Base-by-base conservation (phyloP, 176 grass and related monocot species). In the Zoysia pacifica region DNA sequence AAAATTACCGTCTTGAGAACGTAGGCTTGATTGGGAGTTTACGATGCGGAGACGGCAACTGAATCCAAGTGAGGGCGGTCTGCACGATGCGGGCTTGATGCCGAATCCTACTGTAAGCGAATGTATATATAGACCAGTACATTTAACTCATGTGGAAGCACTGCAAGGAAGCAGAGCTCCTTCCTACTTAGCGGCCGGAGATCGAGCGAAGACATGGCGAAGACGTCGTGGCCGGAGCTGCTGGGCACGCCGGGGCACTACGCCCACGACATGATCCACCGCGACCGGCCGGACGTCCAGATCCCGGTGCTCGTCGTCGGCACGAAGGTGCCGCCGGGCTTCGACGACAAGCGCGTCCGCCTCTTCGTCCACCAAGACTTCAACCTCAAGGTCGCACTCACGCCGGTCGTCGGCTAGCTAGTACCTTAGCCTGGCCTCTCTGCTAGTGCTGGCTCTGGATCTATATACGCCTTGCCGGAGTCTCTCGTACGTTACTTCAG, bases 261-360 rank as follows among this genome's bases (percentile, higher is more conserved):
- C 4, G 49, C 71, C 37, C 50, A 19, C 0, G 49, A 55, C 2
- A 42, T 55, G 49, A 73, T 45, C 67, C 14, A 48, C 35, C 12
- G 0, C 5, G 70, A 65, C 58, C 47, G 60, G 62, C 70, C 45
- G 10, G 82, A 84, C 38, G 66, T 78, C 12, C 4, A 10, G 11
- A 36, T 76, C 2, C 52, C 76, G 2, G 3, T 48, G 54, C 80
- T 50, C n/a, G 0, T 19, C 6, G 60, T 74, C 38, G 60, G 80
- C 60, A 60, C 63, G 18, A 39, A 20, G 48, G 69, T 82, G 59
- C 18, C 71, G 20, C 81, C 71, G 49, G 81, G 49, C 8, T 52
- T 67, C 41, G 50, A 83, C 80, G 70, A 73, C 59, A 18, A 54
- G n/a, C 70, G 80, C n/a, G 80, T 82, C 48, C 80, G 60, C 59